These are phyloP conservation scores for Fusarium sp. DNA, from an alignment of 2,329 filamentous ascomycete species.

Conservation along the genomic window DNA sequence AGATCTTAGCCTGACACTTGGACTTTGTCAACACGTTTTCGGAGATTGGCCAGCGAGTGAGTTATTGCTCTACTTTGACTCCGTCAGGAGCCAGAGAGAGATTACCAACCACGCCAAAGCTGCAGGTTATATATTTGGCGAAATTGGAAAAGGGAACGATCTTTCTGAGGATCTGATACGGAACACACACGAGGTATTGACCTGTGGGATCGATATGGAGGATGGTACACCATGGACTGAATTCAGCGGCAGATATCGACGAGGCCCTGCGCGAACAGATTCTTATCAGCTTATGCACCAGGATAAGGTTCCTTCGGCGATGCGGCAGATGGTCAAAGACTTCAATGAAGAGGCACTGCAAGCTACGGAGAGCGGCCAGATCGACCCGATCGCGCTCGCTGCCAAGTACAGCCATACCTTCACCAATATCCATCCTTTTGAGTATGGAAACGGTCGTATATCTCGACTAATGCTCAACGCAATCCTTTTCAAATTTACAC, in stretches of 20 bases:
- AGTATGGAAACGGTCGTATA: constrained; percentile 51
- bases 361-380: background rate
- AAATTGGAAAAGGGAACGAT: constrained; percentile 3
- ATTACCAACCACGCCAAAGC: constrained; percentile 34
- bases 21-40: background rate
- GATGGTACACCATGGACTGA: constrained; percentile 2
- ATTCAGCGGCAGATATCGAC: constrained; percentile 44
- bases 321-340: constrained; percentile 39
- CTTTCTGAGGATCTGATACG: constrained; percentile 41
- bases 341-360: constrained; percentile 32
- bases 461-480: constrained; percentile 51
- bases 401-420: constrained; percentile 47
- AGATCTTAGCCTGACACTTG: background rate
- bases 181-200: constrained; percentile 42
- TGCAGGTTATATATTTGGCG: constrained; percentile 26
- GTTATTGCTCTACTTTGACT: background rate
- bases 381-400: constrained; percentile 45
- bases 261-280: constrained; percentile 18
- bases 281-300: background rate
- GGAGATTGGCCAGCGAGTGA: background rate
- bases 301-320: constrained; percentile 25
- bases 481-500: constrained; percentile 46
- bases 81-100: constrained; percentile 1
- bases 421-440: constrained; percentile 52
- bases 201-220: constrained; percentile 5